Percentiles rank a stretch among this genome's conserved stretches.
Conservation (phyloP, 306 rosid species). For the Arachis hypogaea region DNA sequence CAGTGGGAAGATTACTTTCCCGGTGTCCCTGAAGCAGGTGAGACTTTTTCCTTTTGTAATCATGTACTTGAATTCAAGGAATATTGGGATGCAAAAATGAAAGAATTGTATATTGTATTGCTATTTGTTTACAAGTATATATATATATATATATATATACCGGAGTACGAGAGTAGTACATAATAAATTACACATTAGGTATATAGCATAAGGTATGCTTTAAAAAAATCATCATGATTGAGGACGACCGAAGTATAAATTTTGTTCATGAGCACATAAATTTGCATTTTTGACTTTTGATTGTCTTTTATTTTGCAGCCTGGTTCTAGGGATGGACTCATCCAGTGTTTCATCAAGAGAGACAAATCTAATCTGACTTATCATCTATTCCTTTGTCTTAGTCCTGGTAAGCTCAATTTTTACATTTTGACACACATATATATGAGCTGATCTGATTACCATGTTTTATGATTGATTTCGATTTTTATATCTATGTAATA, state of each 20-base stretch:
- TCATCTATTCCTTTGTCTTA: conserved; percentile 87
- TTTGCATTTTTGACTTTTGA: conserved; percentile 7
- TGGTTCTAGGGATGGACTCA: conserved; percentile 75
- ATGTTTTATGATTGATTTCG: conserved; percentile 3
- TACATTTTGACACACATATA: conserved; percentile 10
- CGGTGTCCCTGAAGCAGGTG: conserved; percentile 90
- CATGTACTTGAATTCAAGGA: conserved; percentile 2
- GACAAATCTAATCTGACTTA: conserved; percentile 86
- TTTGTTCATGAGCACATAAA: neutral
- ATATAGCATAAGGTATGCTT: no score
- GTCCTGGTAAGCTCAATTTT: conserved; percentile 68
- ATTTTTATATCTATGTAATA: neutral
- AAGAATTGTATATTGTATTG: no score
- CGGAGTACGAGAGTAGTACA: no score
- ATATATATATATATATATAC: no score
- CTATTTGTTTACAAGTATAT: no score
- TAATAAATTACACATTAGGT: no score
- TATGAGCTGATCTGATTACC: neutral
- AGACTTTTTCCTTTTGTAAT: conserved; percentile 13
- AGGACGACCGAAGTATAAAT: neutral
- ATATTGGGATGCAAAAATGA: neutral
- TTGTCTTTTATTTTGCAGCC: conserved; percentile 59
- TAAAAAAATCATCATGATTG: neutral
- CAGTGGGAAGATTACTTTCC: conserved; percentile 87
- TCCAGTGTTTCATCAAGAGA: conserved; percentile 93